phyloP scores from a whole-genome alignment of 2,329 filamentous ascomycete genomes.

The Claviceps lovelessii region DNA sequence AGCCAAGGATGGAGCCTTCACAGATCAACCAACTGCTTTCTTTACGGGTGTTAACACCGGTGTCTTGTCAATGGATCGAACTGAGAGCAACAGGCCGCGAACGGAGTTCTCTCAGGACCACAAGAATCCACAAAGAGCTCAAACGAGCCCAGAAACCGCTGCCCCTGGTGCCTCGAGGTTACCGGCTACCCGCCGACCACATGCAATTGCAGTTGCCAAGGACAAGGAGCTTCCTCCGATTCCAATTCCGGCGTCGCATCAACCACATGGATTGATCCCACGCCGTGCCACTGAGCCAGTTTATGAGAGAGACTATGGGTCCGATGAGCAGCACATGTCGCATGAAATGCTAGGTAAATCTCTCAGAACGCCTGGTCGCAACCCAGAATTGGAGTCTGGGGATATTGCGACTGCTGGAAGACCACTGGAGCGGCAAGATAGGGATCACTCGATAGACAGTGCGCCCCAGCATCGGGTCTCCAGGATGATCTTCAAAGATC shows the following conservation, averaged over 20 bases:
- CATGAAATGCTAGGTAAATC: constrained; percentile 10
- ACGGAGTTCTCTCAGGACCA: constrained; percentile 43
- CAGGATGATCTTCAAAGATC: constrained; percentile 28
- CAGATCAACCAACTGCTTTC: constrained; percentile 8
- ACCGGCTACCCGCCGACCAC: not conserved
- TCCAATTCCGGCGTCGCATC: constrained; percentile 6
- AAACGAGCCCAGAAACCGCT: constrained; percentile 26
- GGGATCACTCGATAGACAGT: constrained; percentile 15
- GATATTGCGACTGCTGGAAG: constrained; percentile 9
- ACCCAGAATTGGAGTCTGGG: not conserved
- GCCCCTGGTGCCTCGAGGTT: constrained; percentile 7
- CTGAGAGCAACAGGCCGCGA: constrained; percentile 43
- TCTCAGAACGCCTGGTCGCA: not conserved
- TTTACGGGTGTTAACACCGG: constrained; percentile 16
- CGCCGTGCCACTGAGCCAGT: constrained; percentile 18
- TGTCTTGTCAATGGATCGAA: constrained; percentile 27
- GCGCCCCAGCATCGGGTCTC: constrained; percentile 25
- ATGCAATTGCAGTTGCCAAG: constrained; percentile 7
- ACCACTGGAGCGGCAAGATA: constrained; percentile 17
- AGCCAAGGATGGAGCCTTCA: constrained; percentile 12
- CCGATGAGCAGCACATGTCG: constrained; percentile 16
- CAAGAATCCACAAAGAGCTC: constrained; percentile 24
- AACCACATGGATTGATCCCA: constrained; percentile 9
- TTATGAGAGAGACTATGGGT: constrained; percentile 13
- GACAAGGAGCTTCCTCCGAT: constrained; percentile 21